phyloP scores from a whole-genome alignment of 192 early-diverging fungal genomes.

The Polychytrium aggregatum region DNA sequence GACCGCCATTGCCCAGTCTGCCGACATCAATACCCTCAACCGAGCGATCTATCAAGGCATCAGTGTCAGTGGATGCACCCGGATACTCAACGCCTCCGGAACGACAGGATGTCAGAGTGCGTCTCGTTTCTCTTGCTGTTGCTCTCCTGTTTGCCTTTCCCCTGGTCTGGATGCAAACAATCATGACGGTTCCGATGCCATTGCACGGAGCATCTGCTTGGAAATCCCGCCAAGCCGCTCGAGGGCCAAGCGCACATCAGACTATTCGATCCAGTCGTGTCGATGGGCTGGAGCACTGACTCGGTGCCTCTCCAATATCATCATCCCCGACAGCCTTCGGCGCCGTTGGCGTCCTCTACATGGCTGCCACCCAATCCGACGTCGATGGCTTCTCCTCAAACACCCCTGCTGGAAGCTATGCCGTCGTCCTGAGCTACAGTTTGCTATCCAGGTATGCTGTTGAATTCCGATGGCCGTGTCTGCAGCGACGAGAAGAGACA shows the following conservation, averaged over 20 bases:
- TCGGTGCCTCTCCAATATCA: constrained; percentile 12
- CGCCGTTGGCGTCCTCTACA: constrained; percentile 47
- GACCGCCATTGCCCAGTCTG: too few relatives aligned
- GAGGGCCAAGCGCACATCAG: too few relatives aligned
- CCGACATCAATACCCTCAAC: too few relatives aligned
- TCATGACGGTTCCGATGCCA: too few relatives aligned
- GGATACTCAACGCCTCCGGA: constrained; percentile 43
- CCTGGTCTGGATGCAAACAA: too few relatives aligned
- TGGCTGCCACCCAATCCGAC: constrained; percentile 29
- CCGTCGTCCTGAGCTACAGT: constrained; percentile 49
- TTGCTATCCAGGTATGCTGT: constrained; percentile 42
- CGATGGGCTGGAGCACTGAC: neutral
- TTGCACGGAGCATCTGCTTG: too few relatives aligned
- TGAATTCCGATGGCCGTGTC: neutral
- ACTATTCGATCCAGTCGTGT: too few relatives aligned
- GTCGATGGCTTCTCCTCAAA: constrained; percentile 32
- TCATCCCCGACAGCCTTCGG: neutral
- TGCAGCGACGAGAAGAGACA: too few relatives aligned
- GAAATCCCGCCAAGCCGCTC: too few relatives aligned
- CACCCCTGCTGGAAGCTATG: constrained; percentile 28
- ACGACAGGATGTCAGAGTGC: constrained; percentile 51
- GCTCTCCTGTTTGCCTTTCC: too few relatives aligned
- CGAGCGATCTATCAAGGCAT: constrained; percentile 33
- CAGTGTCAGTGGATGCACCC: constrained; percentile 36
- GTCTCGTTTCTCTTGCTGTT: too few relatives aligned